A percentile compares a stretch with the other conserved stretches of the same genome.
These are phyloP conservation scores for Lactarius evosmus DNA, from an alignment of 768 basidiomycete species.

Conservation along the genomic window DNA sequence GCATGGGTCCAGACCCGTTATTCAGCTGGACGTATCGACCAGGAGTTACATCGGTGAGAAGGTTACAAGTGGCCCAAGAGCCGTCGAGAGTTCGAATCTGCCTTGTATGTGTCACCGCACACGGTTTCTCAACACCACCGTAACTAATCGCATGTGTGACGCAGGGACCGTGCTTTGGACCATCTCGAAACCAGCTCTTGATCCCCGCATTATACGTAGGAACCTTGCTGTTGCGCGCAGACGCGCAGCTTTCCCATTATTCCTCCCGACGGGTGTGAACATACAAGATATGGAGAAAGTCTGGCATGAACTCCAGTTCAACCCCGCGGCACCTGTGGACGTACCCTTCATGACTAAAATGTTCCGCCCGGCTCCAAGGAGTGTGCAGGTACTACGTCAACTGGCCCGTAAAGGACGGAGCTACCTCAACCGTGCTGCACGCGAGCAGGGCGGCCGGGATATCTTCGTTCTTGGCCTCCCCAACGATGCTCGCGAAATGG, in stretches of 20 bases:
- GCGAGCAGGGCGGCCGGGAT: constrained; percentile 41
- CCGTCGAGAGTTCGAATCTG: constrained; percentile 35
- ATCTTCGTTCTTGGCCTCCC: constrained; percentile 40
- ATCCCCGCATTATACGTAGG: constrained; percentile 37
- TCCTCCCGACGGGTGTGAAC: constrained; percentile 49
- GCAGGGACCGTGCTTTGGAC: constrained; percentile 65
- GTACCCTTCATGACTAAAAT: constrained; percentile 31
- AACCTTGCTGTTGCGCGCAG: constrained; percentile 37
- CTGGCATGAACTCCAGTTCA: constrained; percentile 46
- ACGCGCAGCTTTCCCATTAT: constrained; percentile 47
- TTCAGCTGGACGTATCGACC: constrained; percentile 54
- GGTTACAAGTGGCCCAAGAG: constrained; percentile 37
- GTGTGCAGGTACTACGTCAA: constrained; percentile 43
- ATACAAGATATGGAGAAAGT: constrained; percentile 36
- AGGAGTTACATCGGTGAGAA: constrained; percentile 44
- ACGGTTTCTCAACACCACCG: not conserved
- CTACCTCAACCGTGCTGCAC: constrained; percentile 39
- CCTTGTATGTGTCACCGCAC: constrained; percentile 34
- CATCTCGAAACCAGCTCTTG: constrained; percentile 41
- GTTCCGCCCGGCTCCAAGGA: constrained; percentile 38
- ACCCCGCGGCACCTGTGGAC: constrained; percentile 19
- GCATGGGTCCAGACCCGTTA: constrained; percentile 41
- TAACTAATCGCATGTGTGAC: not conserved
- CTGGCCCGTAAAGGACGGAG: constrained; percentile 47
- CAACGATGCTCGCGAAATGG: constrained; percentile 12